phyloP scores from a whole-genome alignment of 371 early-diverging fungal species.

The Batrachochytrium dendrobatidis region DNA sequence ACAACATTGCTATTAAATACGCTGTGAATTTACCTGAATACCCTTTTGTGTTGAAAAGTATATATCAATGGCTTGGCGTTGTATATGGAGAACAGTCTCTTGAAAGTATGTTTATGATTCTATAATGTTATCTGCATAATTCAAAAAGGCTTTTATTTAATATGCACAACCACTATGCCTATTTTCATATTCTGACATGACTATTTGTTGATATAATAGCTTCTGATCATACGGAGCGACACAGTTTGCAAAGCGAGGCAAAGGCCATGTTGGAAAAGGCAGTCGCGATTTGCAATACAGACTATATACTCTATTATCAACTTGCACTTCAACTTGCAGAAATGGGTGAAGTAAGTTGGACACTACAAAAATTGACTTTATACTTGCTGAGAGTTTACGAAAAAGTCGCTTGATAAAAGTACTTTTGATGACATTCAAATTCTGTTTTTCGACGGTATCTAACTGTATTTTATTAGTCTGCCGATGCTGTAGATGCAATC shows the following conservation, averaged over 20 bases:
- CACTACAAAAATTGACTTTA: neutral
- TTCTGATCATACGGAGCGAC: neutral
- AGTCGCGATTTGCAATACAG: neutral
- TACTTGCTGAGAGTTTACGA: too few species aligned
- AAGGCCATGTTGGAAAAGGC: neutral
- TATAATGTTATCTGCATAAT: neutral
- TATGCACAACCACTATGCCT: too few species aligned
- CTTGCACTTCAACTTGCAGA: conserved; percentile 53
- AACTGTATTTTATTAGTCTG: too few species aligned
- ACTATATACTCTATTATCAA: neutral
- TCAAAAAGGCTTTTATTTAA: neutral
- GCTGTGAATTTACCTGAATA: conserved; percentile 4
- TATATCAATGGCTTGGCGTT: conserved; percentile 51
- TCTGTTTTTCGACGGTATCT: neutral
- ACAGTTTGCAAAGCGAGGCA: neutral
- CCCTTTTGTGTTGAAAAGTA: conserved; percentile 25
- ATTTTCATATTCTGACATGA: too few species aligned
- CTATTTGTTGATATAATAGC: neutral
- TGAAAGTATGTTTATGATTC: conserved; percentile 39
- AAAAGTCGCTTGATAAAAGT: neutral
- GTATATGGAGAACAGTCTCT: conserved; percentile 56
- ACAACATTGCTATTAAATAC: conserved; percentile 15
- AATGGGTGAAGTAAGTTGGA: conserved; percentile 53
- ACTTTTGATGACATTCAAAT: neutral
- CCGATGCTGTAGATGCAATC: conserved; percentile 55